phyloP scores from a whole-genome alignment of 257 asterid genomes.

The Avicennia marina region DNA sequence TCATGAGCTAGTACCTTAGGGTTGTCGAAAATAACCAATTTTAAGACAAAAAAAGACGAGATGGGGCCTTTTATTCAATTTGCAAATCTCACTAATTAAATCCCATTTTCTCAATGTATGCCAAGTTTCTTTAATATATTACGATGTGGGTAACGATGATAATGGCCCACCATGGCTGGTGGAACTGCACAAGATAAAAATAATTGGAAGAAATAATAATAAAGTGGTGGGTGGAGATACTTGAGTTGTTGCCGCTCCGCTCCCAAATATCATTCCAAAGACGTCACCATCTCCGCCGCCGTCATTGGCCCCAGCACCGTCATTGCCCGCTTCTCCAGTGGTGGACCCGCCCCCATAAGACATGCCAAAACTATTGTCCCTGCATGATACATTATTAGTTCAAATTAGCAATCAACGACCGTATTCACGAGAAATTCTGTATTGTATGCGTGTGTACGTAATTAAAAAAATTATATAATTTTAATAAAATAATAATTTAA shows the following conservation, averaged over 20 bases:
- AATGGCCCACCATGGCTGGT: constrained; percentile 40
- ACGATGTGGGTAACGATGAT: constrained; percentile 25
- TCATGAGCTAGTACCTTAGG: neutral
- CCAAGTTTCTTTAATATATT: constrained; percentile 1
- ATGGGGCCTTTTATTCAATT: constrained; percentile 14
- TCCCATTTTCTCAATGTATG: neutral
- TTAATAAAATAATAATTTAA: no score
- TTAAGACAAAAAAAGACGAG: constrained; percentile 1
- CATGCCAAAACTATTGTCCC: constrained; percentile 56
- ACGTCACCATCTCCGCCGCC: constrained; percentile 32
- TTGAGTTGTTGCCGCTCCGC: constrained; percentile 42
- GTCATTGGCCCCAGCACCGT: constrained; percentile 30
- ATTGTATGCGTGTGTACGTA: no score
- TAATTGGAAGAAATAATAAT: constrained; percentile 43
- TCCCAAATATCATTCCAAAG: constrained; percentile 70
- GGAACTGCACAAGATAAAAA: constrained; percentile 35
- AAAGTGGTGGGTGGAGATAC: constrained; percentile 32
- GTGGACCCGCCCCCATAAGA: constrained; percentile 58
- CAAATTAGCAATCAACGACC: neutral
- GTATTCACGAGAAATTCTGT: no score
- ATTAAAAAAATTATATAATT: no score
- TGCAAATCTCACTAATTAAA: neutral
- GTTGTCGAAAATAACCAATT: neutral
- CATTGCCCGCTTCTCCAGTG: constrained; percentile 31
- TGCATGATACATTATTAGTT: constrained; percentile 20